Evolutionary conservation across 2,329 filamentous ascomycete genomes (phyloP).

Genomic region (Botrytis porri): DNA sequence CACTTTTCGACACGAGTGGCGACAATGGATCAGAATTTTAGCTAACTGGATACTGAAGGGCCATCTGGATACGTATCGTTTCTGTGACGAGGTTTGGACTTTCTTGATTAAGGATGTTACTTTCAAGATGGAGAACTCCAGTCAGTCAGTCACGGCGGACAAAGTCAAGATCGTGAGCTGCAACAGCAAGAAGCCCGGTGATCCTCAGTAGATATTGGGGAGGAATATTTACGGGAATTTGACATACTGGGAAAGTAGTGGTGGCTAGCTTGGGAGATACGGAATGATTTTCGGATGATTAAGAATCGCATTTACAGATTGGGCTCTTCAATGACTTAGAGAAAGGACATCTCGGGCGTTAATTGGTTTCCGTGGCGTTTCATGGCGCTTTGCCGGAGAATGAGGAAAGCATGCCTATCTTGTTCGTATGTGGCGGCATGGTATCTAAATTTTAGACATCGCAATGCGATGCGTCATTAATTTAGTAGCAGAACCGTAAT

Average conservation of each 20-base stretch:
- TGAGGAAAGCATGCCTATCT: background rate
- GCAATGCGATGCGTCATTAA: slow-evolving; percentile 11
- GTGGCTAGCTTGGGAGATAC: background rate
- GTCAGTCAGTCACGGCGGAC: slow-evolving; percentile 72
- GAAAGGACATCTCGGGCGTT: slow-evolving; percentile 10
- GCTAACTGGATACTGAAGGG: slow-evolving; percentile 56
- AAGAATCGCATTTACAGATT: slow-evolving; percentile 3
- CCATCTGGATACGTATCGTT: slow-evolving; percentile 95
- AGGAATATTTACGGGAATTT: background rate
- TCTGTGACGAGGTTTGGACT: slow-evolving; percentile 99
- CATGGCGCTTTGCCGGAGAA: background rate
- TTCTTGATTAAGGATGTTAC: slow-evolving; percentile 98
- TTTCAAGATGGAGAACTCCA: slow-evolving; percentile 89
- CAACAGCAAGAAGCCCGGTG: slow-evolving; percentile 78
- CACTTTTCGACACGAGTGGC: background rate
- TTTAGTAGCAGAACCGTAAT: background rate
- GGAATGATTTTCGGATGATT: background rate
- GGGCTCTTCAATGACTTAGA: slow-evolving; percentile 1
- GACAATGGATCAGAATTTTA: slow-evolving; percentile 6
- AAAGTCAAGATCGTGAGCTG: slow-evolving; percentile 99
- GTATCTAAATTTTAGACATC: background rate
- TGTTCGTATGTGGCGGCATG: background rate
- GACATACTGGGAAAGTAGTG: background rate
- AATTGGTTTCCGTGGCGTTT: slow-evolving; percentile 5
- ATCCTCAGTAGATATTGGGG: slow-evolving; percentile 41